Evolutionary conservation across 2,329 filamentous ascomycete species (phyloP), one percentile per base, ranked within the genome.

Genomic region (Leptographium wingfieldii): DNA sequence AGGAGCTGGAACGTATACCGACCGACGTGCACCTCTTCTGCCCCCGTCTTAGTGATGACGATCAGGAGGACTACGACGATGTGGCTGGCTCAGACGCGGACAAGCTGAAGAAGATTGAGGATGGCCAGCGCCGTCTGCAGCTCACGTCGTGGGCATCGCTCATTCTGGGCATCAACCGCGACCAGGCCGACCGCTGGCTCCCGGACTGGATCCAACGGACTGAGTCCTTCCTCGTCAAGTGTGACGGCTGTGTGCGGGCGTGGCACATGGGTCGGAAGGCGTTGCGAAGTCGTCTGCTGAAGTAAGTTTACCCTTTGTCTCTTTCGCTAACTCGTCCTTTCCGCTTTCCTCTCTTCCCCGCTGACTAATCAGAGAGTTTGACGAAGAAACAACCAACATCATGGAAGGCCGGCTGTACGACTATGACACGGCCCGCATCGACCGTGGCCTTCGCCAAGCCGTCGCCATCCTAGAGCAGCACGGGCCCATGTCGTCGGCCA

Each of bases 221-320:
- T 25, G 81, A 86, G 63, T 69, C 74, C 12, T 79, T 80, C 48
- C 75, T 92, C 29, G 80, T 77, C 60, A 76, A 73, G 60, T 92
- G 88, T 71, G 82, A 89, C 58, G 77, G 81, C 57, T 92, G 88
- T 68, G 85, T 88, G 57, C 78, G 84, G 63, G 85, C 85, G 65
- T 92, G 88, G 80, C 88, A 92, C 70, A 83, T 83, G 68, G 80
- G 79, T 35, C 85, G 88, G 63, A 80, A 81, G 62, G 73, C 76
- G 59, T 81, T 87, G 63, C 73, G 88, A 38, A 81, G 83, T 62
- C 76, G 80, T 55, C 75, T 90, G 59, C 77, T 81, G 65, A 81
- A 85, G 78, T 84, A 74, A 66, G 76, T 71, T 31, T 14, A 5
- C 38, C 16, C 16, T 51, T 16, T 5, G 33, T 10, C n/a, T n/a